Conservation (phyloP, 768 basidiomycete genomes). For the Rhizopogon sp. region DNA sequence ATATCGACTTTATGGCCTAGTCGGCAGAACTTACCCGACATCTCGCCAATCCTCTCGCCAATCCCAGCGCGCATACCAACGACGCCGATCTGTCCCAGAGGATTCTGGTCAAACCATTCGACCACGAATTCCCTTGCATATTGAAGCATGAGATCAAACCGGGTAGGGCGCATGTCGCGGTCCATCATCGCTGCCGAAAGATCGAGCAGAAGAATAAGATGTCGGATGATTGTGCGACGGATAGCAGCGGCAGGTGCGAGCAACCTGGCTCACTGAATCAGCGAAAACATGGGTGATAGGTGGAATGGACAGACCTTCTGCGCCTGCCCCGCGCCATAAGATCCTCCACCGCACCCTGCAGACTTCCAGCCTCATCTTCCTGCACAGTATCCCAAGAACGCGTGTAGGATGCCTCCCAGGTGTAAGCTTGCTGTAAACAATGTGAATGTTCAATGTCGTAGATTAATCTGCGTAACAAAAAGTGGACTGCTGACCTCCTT, state of each 20-base stretch:
- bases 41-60: slow-evolving; percentile 85
- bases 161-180: slow-evolving; percentile 91
- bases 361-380: slow-evolving; percentile 89
- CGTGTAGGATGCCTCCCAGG: slow-evolving; percentile 94
- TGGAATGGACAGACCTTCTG: slow-evolving; percentile 51
- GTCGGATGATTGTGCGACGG: slow-evolving; percentile 93
- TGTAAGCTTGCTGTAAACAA: slow-evolving; percentile 65
- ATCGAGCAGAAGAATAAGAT: slow-evolving; percentile 89
- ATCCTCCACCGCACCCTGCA: slow-evolving; percentile 87
- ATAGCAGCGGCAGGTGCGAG: slow-evolving; percentile 83
- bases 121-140: slow-evolving; percentile 88
- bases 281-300: slow-evolving; percentile 1
- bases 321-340: slow-evolving; percentile 82
- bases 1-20: slow-evolving; percentile 1
- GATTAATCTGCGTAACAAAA: not conserved
- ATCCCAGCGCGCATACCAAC: slow-evolving; percentile 90
- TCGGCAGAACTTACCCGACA: slow-evolving; percentile 66
- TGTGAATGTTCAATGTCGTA: not conserved
- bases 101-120: slow-evolving; percentile 99
- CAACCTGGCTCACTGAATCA: slow-evolving; percentile 42
- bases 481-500: slow-evolving; percentile 22
- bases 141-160: slow-evolving; percentile 87
- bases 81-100: slow-evolving; percentile 92
- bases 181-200: slow-evolving; percentile 91
- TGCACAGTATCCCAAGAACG: slow-evolving; percentile 97